Conservation (phyloP, 192 early-diverging fungal species). For the Geranomyces variabilis region DNA sequence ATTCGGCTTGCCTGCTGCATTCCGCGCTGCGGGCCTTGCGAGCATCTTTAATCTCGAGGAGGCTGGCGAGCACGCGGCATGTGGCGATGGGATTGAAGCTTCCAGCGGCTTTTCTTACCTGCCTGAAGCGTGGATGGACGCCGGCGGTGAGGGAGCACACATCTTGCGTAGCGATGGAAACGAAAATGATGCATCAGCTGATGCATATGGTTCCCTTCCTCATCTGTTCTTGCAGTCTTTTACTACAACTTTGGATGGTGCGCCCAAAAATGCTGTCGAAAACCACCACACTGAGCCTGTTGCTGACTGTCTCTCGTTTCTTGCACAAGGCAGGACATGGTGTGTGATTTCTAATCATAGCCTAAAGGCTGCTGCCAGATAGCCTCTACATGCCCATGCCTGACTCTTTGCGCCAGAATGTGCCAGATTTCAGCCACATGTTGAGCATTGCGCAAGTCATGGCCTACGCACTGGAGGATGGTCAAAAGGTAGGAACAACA, state of each 20-base stretch:
- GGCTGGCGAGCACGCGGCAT: constrained; percentile 46
- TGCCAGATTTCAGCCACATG: constrained; percentile 44
- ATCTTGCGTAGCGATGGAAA: no score
- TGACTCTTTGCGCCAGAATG: constrained; percentile 36
- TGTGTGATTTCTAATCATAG: neutral
- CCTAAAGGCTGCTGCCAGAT: neutral
- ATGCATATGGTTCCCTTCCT: neutral
- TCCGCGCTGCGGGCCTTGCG: constrained; percentile 31
- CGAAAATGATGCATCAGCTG: neutral
- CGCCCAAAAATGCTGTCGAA: neutral
- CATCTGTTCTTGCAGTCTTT: constrained; percentile 19
- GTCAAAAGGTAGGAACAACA: constrained; percentile 28
- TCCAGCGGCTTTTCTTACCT: constrained; percentile 45
- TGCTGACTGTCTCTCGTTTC: neutral
- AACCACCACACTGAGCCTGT: neutral
- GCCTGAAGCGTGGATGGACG: constrained; percentile 51
- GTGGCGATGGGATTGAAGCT: constrained; percentile 47
- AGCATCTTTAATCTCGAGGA: constrained; percentile 53
- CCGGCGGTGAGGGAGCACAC: constrained; percentile 37
- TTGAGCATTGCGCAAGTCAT: constrained; percentile 54
- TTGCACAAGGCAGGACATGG: neutral
- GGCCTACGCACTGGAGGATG: constrained; percentile 41
- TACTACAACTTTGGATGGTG: constrained; percentile 57
- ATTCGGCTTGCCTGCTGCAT: constrained; percentile 30
- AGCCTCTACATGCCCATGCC: neutral